These are phyloP conservation scores for Vitis hybrid DNA, from an alignment of 177 flowering plant genomes.

Conservation along the genomic window DNA sequence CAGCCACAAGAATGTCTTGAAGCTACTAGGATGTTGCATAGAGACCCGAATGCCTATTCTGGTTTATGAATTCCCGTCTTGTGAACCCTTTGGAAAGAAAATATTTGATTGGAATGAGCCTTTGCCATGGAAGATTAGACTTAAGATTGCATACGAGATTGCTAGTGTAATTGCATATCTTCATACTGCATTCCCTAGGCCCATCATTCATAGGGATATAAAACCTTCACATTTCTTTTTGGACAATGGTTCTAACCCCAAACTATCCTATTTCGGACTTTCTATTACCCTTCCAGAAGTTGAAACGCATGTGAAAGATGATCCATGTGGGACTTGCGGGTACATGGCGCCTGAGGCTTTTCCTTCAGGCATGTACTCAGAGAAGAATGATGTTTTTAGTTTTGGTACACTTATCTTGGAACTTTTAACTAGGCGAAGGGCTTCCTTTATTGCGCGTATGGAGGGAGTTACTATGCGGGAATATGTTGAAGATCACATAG, in stretches of 20 bases:
- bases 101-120: not conserved
- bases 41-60: not conserved
- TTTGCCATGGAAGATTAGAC: slow-evolving; percentile 1
- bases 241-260: not conserved
- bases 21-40: no score
- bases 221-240: not conserved
- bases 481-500: not conserved
- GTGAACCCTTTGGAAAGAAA: no score
- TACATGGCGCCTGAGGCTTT: not conserved
- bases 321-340: not conserved
- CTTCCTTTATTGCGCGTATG: not conserved
- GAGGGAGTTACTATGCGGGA: not conserved
- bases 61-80: not conserved
- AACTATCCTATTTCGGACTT: slow-evolving; percentile 5
- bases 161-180: not conserved
- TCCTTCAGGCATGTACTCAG: not conserved
- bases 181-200: no score
- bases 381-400: not conserved
- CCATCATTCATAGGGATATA: no score
- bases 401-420: not conserved
- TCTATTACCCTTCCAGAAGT: slow-evolving; percentile 4
- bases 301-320: not conserved
- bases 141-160: slow-evolving; percentile 17
- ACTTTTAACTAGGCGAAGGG: slow-evolving; percentile 10
- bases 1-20: slow-evolving; percentile 13